A percentile compares a stretch with the other conserved stretches of the same genome.
Conservation (phyloP, 192 early-diverging fungal genomes). For the Rhizophagus prolifer region DNA sequence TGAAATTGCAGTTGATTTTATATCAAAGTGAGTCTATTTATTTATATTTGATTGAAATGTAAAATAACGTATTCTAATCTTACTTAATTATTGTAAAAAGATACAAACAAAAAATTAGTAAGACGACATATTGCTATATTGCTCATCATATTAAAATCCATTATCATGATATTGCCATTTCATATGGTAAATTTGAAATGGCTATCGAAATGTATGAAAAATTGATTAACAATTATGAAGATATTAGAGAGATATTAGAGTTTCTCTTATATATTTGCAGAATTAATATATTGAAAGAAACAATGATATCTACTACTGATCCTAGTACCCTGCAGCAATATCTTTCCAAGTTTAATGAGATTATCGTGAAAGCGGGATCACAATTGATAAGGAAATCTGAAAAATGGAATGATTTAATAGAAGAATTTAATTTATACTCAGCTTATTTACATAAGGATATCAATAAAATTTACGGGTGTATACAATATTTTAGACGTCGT, state of each 20-base stretch:
- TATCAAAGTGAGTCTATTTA: slow-evolving; percentile 6
- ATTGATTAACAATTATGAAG: background rate
- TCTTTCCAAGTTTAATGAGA: background rate
- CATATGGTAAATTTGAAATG: background rate
- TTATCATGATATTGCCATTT: background rate
- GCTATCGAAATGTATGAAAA: background rate
- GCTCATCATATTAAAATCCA: background rate
- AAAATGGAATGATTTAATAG: background rate
- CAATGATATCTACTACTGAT: background rate
- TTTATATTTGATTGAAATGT: background rate
- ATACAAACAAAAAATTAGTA: slow-evolving; percentile 4
- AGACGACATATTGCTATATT: background rate
- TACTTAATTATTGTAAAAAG: background rate
- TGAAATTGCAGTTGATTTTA: slow-evolving; percentile 1
- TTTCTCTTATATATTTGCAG: slow-evolving; percentile 10
- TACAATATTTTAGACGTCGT: background rate
- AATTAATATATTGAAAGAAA: background rate
- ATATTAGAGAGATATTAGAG: background rate
- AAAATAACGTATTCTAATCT: background rate
- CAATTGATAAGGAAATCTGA: background rate
- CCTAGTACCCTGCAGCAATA: background rate
- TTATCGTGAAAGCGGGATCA: background rate
- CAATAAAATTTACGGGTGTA: background rate
- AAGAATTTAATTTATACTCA: slow-evolving; percentile 10
- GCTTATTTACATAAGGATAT: slow-evolving; percentile 17